Base-by-base conservation (phyloP, 768 basidiomycete genomes). In the Macrolepiota albuminosa region DNA sequence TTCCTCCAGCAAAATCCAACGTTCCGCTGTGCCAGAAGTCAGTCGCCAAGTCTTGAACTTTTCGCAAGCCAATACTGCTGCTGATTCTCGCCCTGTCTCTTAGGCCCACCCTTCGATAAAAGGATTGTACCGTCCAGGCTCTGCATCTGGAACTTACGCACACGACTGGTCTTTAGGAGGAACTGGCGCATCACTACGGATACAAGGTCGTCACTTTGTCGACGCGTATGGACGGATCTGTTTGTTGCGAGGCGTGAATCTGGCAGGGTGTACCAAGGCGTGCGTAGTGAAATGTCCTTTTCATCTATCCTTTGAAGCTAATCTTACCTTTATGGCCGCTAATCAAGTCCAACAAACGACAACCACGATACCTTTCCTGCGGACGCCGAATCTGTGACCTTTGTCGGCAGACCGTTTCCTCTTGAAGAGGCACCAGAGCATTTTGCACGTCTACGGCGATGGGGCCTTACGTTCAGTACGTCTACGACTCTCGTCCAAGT, bases 331-430 rank as follows among this genome's bases (percentile, higher is more conserved):
- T 16, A 5, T 37, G 6, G 8, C 33, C 33, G 10, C 4, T 9
- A 6, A 34, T 40, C 36, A 65, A 93, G 91, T 11, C 91, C 92
- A 31, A 73, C 75, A 11, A 84, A 91, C 67, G 82, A 89, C 65
- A 79, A 88, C 54, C 81, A 89, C 58, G 80, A 80, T 57, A 73
- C 77, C 2, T 94, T 93, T 66, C 91, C 89, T 46, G 79, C 80
- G 2, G 78, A 84, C 40, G 84, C 84, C 56, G 75, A 82, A 51
- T 71, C 76, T 1, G 86, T 93, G 2, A 91, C 88, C 0, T 99
- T 98, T 70, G 88, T 96, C 29, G 91, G 90, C 11, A 78, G 94
- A 21, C 97, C 97, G 0, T 98, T 98, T 70, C 89, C 95, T 10
- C 76, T 98, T 2, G 84, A 88, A 48, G 90, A 98, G 62, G 95